phyloP scores from a whole-genome alignment of 805 yeast genomes.

The Saturnispora bothae region DNA sequence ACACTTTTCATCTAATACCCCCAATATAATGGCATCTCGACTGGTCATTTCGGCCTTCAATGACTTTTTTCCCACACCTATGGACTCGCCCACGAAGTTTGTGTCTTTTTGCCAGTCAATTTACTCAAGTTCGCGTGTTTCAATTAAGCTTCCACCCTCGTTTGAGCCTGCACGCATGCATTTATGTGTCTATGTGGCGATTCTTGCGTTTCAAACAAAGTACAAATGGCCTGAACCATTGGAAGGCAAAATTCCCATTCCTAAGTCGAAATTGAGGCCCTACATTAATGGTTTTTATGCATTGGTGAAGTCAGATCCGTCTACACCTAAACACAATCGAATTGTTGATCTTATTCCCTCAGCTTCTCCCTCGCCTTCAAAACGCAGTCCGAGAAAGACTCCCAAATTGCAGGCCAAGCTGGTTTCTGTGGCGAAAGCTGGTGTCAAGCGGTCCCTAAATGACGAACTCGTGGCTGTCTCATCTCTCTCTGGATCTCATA shows the following conservation, averaged over 20 bases:
- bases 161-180: constrained; percentile 61
- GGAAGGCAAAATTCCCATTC: constrained; percentile 47
- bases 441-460: constrained; percentile 7
- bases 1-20: too few species aligned
- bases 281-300: constrained; percentile 35
- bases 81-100: constrained; percentile 35
- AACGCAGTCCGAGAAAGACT: background rate
- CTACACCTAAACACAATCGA: constrained; percentile 16
- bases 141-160: constrained; percentile 34
- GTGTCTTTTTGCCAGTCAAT: constrained; percentile 33
- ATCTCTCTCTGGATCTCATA: background rate
- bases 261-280: constrained; percentile 31
- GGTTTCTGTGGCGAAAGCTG: background rate
- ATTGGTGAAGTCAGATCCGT: constrained; percentile 7
- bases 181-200: constrained; percentile 54
- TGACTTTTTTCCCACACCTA: constrained; percentile 41
- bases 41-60: constrained; percentile 29
- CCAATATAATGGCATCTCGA: constrained; percentile 21
- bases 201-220: constrained; percentile 35
- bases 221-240: constrained; percentile 41
- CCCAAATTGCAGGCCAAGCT: background rate
- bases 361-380: background rate
- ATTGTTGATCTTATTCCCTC: constrained; percentile 2
- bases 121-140: constrained; percentile 44
- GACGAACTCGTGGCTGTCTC: constrained; percentile 2